Evolutionary conservation across 2,329 filamentous ascomycete genomes (phyloP).

Genomic region (Zalaria obscura): DNA sequence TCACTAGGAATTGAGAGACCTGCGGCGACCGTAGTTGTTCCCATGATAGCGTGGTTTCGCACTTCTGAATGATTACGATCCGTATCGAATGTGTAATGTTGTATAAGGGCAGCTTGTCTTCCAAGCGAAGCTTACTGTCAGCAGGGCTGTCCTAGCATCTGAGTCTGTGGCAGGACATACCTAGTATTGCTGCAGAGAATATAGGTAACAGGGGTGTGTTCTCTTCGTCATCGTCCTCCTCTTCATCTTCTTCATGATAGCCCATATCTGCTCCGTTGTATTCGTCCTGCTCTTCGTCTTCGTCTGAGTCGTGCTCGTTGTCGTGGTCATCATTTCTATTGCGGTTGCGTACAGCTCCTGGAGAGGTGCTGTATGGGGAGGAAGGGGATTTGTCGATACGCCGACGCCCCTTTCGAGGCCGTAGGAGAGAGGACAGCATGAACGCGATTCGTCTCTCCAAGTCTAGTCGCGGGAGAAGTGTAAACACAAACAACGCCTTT

Average conservation of each 20-base stretch:
- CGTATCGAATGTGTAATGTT: constrained; percentile 82
- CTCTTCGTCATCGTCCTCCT: constrained; percentile 29
- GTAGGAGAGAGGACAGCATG: constrained; percentile 23
- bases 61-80: constrained; percentile 66
- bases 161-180: constrained; percentile 28
- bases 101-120: constrained; percentile 79
- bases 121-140: constrained; percentile 1
- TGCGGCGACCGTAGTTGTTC: constrained; percentile 92
- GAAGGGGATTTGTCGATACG: constrained; percentile 10
- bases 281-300: constrained; percentile 8
- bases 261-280: constrained; percentile 25
- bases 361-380: constrained; percentile 7
- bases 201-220: constrained; percentile 52
- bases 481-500: no score
- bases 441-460: background rate
- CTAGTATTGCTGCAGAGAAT: constrained; percentile 66
- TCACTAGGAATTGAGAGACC: constrained; percentile 87
- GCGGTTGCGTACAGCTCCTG: constrained; percentile 14
- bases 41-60: constrained; percentile 87
- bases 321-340: constrained; percentile 9
- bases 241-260: constrained; percentile 23
- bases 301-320: constrained; percentile 1
- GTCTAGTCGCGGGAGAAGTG: no score
- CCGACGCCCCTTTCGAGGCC: constrained; percentile 17
- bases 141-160: background rate